Evolutionary conservation across 441 rosid species (phyloP), one percentile per base, ranked within the genome.

Genomic region (Arabidopsis hybrid): DNA sequence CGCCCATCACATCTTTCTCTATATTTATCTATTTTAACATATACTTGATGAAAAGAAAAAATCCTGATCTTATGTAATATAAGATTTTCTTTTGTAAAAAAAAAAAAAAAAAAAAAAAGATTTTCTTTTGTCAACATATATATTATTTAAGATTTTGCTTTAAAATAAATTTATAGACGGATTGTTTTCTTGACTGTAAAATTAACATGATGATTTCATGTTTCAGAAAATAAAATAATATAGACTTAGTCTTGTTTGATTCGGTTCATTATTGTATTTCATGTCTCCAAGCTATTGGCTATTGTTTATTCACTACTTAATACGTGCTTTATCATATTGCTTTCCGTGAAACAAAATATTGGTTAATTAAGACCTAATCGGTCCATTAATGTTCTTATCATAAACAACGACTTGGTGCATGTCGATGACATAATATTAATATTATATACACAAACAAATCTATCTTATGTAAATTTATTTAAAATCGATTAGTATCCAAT

Each of bases 321-420:
- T 51, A 52, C 61, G 60, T 64, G 67, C 9, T 71, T 64, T 70
- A 14, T 32, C 75, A 32, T 57, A 42, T 65, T 6, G 56, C 50
- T 59, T 65, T 58, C 14, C 50, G 42, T 34, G 10, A 49, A 63
- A 43, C 29, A 55, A 70, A 40, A 63, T 47, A 63, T 46, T 56
- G 61, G 34, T 64, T 57, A 39, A 31, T 9, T 62, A 64, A 56
- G 62, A 64, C 75, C 55, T 69, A 69, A 64, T 57, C 49, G 5
- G 56, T 64, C 61, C 72, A 57, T 70, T 64, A 57, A 50, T 46
- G 51, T 55, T 21, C 39, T 39, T 69, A 55, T 76, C 51, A 14
- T 49, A 69, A 67, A 75, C 59, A 45, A 69, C 29, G 69, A 61
- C 74, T 45, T 53, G 69, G 64, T 61, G 74, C 43, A 13, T 26